A percentile compares a stretch with the other conserved stretches of the same genome.
These are phyloP conservation scores for Pseudocercospora fijiensis DNA, from an alignment of 2,329 filamentous ascomycete genomes.

Conservation along the genomic window DNA sequence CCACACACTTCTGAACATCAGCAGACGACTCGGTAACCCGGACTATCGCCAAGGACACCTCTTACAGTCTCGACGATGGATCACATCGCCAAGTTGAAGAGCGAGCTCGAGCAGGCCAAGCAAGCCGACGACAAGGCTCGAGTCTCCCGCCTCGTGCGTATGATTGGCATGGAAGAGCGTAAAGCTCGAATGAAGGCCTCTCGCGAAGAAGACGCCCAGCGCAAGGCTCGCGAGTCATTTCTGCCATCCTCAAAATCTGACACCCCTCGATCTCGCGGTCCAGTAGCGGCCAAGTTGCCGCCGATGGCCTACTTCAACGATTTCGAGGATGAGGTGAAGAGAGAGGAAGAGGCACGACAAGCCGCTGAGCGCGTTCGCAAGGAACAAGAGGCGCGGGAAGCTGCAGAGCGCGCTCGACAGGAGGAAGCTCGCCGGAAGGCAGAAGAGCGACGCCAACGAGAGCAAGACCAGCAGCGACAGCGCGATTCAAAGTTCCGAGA, in stretches of 20 bases:
- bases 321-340: not conserved
- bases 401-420: not conserved
- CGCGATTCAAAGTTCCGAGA: not conserved
- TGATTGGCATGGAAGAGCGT: not conserved
- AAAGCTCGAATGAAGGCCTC: not conserved
- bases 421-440: not conserved
- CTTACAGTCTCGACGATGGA: too few species aligned
- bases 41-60: not conserved
- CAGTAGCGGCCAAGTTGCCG: not conserved
- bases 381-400: not conserved
- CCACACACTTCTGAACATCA: not conserved
- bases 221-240: not conserved
- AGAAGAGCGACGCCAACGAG: not conserved
- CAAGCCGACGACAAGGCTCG: not conserved
- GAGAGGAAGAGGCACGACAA: not conserved
- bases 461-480: not conserved
- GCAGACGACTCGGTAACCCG: not conserved
- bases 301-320: not conserved
- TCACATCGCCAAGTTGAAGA: not conserved
- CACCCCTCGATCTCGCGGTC: not conserved
- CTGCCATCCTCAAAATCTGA: not conserved
- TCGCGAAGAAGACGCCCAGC: not conserved
- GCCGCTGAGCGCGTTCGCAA: not conserved
- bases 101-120: not conserved
- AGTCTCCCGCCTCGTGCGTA: not conserved